Evolutionary conservation across 2,329 filamentous ascomycete species (phyloP).

Genomic region (Colletotrichum coccodes): DNA sequence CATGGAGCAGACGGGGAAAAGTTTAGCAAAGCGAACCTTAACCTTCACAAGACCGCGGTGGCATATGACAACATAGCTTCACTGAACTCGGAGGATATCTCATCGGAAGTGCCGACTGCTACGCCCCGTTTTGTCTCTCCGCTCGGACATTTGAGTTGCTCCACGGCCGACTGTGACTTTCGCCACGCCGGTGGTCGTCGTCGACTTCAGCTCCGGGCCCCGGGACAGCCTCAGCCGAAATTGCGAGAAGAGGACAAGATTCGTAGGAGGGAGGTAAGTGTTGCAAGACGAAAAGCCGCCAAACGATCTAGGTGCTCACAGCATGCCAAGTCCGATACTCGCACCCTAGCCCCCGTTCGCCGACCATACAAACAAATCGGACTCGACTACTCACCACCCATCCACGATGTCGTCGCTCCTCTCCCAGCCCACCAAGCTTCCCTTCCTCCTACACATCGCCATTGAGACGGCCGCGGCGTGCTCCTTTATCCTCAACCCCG

Average conservation of each 20-base stretch:
- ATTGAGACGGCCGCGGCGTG: constrained; percentile 55
- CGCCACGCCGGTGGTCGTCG: not conserved
- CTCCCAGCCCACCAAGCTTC: constrained; percentile 35
- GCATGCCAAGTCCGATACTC: not conserved
- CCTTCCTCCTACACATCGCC: constrained; percentile 50
- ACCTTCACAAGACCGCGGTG: not conserved
- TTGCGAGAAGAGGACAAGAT: no score
- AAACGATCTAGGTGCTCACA: not conserved
- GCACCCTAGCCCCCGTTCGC: not conserved
- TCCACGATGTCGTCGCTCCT: constrained; percentile 32
- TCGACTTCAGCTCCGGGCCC: not conserved
- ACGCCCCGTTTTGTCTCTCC: not conserved
- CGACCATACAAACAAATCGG: no score
- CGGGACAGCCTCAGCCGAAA: no score
- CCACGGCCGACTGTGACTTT: constrained; percentile 11
- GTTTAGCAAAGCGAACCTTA: not conserved
- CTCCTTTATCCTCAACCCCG: constrained; percentile 56
- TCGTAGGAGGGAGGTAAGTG: no score
- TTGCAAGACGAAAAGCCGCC: not conserved
- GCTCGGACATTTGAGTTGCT: constrained; percentile 22
- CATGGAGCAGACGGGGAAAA: not conserved
- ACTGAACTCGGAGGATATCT: not conserved
- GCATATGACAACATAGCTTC: not conserved
- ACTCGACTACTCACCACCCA: no score
- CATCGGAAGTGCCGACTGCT: not conserved